Evolutionary conservation across 345 rosid genomes (phyloP), one percentile per base, ranked within the genome.

Genomic region (Eucalyptus curtisii): DNA sequence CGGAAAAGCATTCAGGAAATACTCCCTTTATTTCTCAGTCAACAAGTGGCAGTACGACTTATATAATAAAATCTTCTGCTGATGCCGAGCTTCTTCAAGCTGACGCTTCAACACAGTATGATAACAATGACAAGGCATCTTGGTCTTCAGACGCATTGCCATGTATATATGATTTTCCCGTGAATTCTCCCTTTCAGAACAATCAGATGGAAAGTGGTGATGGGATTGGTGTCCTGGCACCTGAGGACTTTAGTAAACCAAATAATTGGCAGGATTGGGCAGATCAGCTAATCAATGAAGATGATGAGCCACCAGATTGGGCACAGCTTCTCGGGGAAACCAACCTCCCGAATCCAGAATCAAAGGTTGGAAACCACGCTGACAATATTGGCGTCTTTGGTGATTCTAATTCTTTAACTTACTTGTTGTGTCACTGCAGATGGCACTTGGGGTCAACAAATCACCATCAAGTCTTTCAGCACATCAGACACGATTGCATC

Each of bases 181-280:
- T 87, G 27, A 89, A 92, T 89, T 85, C 89, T 52, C 49, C 93
- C 87, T 87, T 90, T 86, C 97, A 92, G 80, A 93, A 64, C 90
- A 90, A 90, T 92, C 95, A 91, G 89, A 86, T 94, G 89, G 97
- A 94, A 90, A 93, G 90, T 93, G 91, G 88, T 88, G 92, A 90
- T 86, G 89, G 92, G 85, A 81, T 91, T 81, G 93, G 92, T 81
- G 89, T 91, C 89, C 91, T 93, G 88, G 91, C 90, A 88, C 90
- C 95, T 61, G 96, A 93, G 90, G 94, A 94, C 80, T 92, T 91
- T 53, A 40, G 92, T 85, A 95, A 92, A 91, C 89, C 87, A 81
- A 93, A 90, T 91, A 97, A 95, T 89, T 95, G 96, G 98, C 95
- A 95, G 80, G 98, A 97, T 50, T 97, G 95, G 97, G 94, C 95